Conservation (phyloP, 495 filamentous ascomycete species). For the Tetracladium setigerum region DNA sequence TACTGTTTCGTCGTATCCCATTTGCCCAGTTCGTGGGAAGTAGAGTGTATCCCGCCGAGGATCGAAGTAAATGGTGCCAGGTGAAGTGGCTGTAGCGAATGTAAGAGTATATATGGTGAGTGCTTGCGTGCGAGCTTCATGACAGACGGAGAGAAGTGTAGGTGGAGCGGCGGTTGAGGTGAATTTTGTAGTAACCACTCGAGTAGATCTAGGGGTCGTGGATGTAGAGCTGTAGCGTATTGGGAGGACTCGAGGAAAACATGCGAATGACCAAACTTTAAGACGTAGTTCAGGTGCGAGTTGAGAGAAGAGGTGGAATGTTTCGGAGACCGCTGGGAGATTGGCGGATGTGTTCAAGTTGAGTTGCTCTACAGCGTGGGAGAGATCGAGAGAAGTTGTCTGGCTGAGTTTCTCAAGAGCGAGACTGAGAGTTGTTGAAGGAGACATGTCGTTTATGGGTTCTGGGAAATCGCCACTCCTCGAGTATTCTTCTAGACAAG, state of each 20-base stretch:
- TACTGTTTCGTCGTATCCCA: conserved; percentile 40
- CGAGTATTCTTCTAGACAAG: too few species aligned
- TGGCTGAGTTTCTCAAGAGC: conserved; percentile 1
- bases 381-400: background rate
- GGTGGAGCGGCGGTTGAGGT: conserved; percentile 31
- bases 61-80: conserved; percentile 34
- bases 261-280: conserved; percentile 37
- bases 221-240: conserved; percentile 27
- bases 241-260: conserved; percentile 32
- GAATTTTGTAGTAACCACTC: conserved; percentile 15
- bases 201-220: conserved; percentile 3
- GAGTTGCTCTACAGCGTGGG: conserved; percentile 2
- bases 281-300: conserved; percentile 42
- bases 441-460: background rate
- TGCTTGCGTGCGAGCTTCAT: conserved; percentile 37
- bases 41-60: conserved; percentile 40
- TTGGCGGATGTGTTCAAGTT: conserved; percentile 9
- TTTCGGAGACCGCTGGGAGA: background rate
- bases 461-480: too few species aligned
- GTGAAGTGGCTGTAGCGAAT: conserved; percentile 28
- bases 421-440: conserved; percentile 1
- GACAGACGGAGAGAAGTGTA: conserved; percentile 30
- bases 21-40: conserved; percentile 33
- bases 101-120: conserved; percentile 30
- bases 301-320: conserved; percentile 33